A percentile compares a stretch with the other conserved stretches of the same genome.
These are phyloP conservation scores for Leucosporidium yakuticum DNA, from an alignment of 768 basidiomycete genomes.

Conservation along the genomic window DNA sequence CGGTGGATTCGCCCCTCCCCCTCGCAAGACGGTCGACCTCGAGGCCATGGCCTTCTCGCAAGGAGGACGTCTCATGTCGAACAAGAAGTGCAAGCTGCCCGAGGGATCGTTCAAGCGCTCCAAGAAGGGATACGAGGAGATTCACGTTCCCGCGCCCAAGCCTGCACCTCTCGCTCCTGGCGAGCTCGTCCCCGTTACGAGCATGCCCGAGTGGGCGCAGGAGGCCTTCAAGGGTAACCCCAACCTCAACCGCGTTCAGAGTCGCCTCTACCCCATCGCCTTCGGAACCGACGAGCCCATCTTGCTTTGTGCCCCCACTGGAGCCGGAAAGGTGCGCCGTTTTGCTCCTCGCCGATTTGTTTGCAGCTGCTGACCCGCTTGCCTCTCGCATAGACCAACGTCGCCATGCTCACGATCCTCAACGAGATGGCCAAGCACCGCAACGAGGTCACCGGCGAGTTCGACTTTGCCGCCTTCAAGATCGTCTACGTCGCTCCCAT, in stretches of 20 bases:
- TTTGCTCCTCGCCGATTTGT: background rate
- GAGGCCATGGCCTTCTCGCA: conserved; percentile 94
- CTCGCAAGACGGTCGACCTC: conserved; percentile 76
- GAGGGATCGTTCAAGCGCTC: conserved; percentile 96
- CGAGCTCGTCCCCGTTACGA: conserved; percentile 65
- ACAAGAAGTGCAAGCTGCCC: conserved; percentile 96
- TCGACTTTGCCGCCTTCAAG: conserved; percentile 87
- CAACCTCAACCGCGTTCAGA: conserved; percentile 83
- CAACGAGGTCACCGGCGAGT: conserved; percentile 68
- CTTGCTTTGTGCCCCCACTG: conserved; percentile 92
- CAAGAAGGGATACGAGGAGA: conserved; percentile 95
- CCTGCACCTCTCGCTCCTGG: conserved; percentile 55
- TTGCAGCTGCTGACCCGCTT: conserved; percentile 20
- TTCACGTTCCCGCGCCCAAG: conserved; percentile 91
- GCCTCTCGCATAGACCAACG: conserved; percentile 68
- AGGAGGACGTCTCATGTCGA: conserved; percentile 94
- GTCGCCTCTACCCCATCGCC: conserved; percentile 83
- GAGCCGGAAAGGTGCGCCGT: conserved; percentile 82
- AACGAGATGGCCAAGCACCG: conserved; percentile 83
- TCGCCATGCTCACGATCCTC: conserved; percentile 90
- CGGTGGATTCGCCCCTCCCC: conserved; percentile 72
- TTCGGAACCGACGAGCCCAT: conserved; percentile 93
- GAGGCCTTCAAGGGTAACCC: conserved; percentile 71
- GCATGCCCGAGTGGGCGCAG: conserved; percentile 77
- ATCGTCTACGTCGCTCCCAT: conserved; percentile 97